Evolutionary conservation across 2,329 filamentous ascomycete species (phyloP).

Genomic region (Paraconiothyrium brasiliense): DNA sequence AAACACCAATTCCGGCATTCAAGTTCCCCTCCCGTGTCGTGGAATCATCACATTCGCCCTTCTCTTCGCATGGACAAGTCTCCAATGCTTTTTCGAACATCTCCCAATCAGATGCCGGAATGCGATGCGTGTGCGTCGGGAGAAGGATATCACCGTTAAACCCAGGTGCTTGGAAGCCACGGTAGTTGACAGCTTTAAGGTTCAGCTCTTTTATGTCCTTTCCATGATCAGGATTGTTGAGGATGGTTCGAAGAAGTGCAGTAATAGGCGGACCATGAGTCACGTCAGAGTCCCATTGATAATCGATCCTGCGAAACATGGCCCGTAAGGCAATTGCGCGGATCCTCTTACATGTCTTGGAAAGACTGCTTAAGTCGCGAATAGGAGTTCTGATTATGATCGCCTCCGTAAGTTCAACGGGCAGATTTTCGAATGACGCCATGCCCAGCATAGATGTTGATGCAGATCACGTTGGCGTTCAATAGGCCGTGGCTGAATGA

Average conservation of each 20-base stretch:
- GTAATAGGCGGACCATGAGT: slow-evolving; percentile 1
- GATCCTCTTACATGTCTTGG: slow-evolving; percentile 12
- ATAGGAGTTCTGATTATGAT: not conserved
- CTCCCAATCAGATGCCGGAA: slow-evolving; percentile 3
- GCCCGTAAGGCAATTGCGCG: slow-evolving; percentile 2
- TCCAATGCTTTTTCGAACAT: slow-evolving; percentile 12
- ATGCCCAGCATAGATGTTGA: not conserved
- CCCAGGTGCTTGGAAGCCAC: slow-evolving; percentile 4
- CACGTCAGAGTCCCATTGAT: not conserved
- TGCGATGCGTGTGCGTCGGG: slow-evolving; percentile 2
- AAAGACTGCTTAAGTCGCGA: slow-evolving; percentile 8
- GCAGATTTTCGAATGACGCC: slow-evolving; percentile 5
- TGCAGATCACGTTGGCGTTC: not conserved
- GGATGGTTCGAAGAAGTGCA: slow-evolving; percentile 7
- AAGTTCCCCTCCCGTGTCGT: slow-evolving; percentile 10
- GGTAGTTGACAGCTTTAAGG: not conserved
- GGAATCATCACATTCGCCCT: slow-evolving; percentile 5
- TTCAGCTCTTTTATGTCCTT: not conserved
- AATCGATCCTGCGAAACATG: slow-evolving; percentile 10
- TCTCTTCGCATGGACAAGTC: slow-evolving; percentile 4
- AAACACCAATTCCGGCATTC: slow-evolving; percentile 6
- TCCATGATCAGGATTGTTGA: not conserved
- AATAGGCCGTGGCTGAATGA: not conserved
- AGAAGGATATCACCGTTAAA: slow-evolving; percentile 7
- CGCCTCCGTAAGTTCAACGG: slow-evolving; percentile 3